Conservation (phyloP, 441 rosid genomes). For the Francoa sonchifolia region DNA sequence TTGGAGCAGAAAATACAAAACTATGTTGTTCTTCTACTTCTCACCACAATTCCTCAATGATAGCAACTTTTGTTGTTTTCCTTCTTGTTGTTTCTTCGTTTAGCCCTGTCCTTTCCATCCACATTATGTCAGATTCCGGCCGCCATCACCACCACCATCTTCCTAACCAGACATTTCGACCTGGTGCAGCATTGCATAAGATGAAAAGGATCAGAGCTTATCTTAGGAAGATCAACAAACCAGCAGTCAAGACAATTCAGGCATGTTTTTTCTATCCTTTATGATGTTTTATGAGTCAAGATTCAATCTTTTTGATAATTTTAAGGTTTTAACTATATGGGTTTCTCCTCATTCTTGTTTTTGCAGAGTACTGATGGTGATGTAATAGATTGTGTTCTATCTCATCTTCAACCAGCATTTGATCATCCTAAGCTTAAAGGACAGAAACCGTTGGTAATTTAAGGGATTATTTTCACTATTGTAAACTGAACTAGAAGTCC, state of each 20-base stretch:
- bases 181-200: slow-evolving; percentile 27
- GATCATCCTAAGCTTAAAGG: slow-evolving; percentile 61
- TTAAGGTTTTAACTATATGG: slow-evolving; percentile 3
- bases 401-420: slow-evolving; percentile 67
- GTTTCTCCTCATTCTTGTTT: neutral
- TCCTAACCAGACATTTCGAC: slow-evolving; percentile 42
- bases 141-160: slow-evolving; percentile 8
- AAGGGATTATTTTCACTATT: neutral
- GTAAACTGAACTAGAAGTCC: too few relatives aligned
- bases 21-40: slow-evolving; percentile 17
- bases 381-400: slow-evolving; percentile 45
- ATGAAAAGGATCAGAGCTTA: slow-evolving; percentile 28
- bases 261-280: slow-evolving; percentile 17
- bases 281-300: neutral
- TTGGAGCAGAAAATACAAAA: slow-evolving; percentile 20
- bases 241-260: slow-evolving; percentile 57
- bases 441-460: slow-evolving; percentile 37
- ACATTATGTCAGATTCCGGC: slow-evolving; percentile 16
- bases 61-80: slow-evolving; percentile 34
- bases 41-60: slow-evolving; percentile 3
- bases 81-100: slow-evolving; percentile 30
- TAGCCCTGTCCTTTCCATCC: slow-evolving; percentile 27
- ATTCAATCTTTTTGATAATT: slow-evolving; percentile 1
- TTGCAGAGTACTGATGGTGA: slow-evolving; percentile 64
- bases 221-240: slow-evolving; percentile 48